phyloP scores from a whole-genome alignment of 331 rosid genomes.

The Telfairia occidentalis region DNA sequence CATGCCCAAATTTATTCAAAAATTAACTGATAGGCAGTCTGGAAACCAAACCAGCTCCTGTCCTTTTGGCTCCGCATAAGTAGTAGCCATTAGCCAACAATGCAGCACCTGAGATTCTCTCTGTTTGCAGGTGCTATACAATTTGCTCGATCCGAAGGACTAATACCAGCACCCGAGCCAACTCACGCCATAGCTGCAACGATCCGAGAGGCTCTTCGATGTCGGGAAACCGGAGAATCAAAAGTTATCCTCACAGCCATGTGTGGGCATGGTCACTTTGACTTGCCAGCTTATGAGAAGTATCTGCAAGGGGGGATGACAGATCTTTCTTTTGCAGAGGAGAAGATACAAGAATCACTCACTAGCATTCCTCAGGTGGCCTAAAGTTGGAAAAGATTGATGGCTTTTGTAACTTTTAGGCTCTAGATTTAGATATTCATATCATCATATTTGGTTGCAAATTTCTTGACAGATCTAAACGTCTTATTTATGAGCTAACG shows the following conservation, averaged over 20 bases:
- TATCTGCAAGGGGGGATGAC: slow-evolving; percentile 74
- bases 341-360: slow-evolving; percentile 41
- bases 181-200: slow-evolving; percentile 93
- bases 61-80: too few species aligned
- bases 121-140: slow-evolving; percentile 66
- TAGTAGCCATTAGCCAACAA: not conserved
- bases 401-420: not conserved
- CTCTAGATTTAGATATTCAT: not conserved
- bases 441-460: not conserved
- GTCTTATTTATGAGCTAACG: not conserved
- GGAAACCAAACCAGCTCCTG: not conserved
- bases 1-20: not conserved
- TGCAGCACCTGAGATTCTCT: not conserved
- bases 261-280: slow-evolving; percentile 99
- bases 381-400: not conserved
- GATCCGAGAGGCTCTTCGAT: slow-evolving; percentile 71
- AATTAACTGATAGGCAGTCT: not conserved
- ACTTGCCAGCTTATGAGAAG: slow-evolving; percentile 68
- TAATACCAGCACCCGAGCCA: slow-evolving; percentile 94
- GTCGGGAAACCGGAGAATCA: slow-evolving; percentile 67
- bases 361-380: slow-evolving; percentile 45
- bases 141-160: slow-evolving; percentile 82
- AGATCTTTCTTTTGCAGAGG: slow-evolving; percentile 73
- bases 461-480: not conserved
- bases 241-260: slow-evolving; percentile 91